Evolutionary conservation across 2,329 filamentous ascomycete genomes (phyloP), one percentile per base, ranked within the genome.

Genomic region (Neofusicoccum cordaticola): DNA sequence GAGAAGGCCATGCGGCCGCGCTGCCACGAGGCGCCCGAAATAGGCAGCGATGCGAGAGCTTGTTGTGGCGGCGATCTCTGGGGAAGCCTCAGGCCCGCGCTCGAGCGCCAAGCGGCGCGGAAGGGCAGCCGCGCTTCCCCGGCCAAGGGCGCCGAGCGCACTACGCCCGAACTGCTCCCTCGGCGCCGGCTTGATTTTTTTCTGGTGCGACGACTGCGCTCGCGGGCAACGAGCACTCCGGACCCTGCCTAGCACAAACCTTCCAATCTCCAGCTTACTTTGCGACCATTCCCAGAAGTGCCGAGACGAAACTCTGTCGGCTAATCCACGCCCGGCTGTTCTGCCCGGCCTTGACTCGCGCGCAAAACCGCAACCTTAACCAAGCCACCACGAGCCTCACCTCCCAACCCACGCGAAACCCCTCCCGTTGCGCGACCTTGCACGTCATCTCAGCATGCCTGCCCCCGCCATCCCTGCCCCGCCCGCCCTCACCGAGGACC

Each of bases 401-500:
- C 12, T n/a, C 11, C 41, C 44, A 31, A 31, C 22, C 42, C 41
- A 27, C n/a, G 37, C 56, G 42, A 45, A 37, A 45, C 41, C 31
- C 4, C 22, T 31, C 39, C 39, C 37, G 52, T 44, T 57, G 37
- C 52, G 52, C 41, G 41, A n/a, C 53, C 53, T 35, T n/a, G 53
- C 53, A 58, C 53, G 39, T 45, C 39, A 34, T 45, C 39, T 15
- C 9, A 39, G 31, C 6, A 60, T 60, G 56, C 27, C 56, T 41
- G 27, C 15, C 41, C n/a, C 42, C 8, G 9, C 15, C 56, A 47
- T 31, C 56, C 41, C 42, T 58, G 52, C 51, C 31, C 42, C 12
- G 15, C 52, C 31, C 13, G 6, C 22, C 22, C 81, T 94, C 56
- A 85, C 86, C 57, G 88, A 90, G 74, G 93, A 97, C 62, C 87